Conservation (phyloP, 164 flowering plant genomes). For the Protea cynaroides region DNA sequence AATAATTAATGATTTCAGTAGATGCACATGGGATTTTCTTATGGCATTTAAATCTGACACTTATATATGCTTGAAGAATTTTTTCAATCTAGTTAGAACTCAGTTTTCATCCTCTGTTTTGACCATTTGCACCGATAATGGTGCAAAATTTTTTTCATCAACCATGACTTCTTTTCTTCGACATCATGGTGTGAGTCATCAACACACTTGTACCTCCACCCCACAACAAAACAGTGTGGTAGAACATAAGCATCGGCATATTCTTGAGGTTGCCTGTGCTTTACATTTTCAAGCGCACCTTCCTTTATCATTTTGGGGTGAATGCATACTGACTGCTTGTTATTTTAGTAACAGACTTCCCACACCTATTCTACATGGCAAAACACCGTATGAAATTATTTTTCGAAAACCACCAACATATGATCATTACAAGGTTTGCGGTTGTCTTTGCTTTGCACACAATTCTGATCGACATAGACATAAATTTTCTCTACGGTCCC, state of each 20-base stretch:
- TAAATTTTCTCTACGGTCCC: background rate
- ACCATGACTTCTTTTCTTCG: no score
- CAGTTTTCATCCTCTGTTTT: no score
- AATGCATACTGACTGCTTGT: background rate
- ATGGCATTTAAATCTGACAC: slow-evolving; percentile 11
- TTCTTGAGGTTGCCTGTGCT: background rate
- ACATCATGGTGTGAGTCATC: background rate
- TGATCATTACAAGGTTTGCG: background rate
- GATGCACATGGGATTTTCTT: slow-evolving; percentile 16
- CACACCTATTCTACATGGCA: background rate
- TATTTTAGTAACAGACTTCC: background rate
- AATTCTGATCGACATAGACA: no score
- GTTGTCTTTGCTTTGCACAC: background rate
- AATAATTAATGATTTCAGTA: slow-evolving; percentile 17
- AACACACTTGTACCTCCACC: background rate
- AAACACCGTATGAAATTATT: background rate
- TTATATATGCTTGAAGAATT: background rate
- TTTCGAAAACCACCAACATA: background rate
- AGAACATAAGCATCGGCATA: background rate
- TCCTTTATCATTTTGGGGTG: background rate
- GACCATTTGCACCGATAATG: no score
- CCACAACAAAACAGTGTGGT: background rate
- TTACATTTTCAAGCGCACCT: background rate
- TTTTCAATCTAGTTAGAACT: slow-evolving; percentile 9
- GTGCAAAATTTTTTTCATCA: no score